A percentile compares a stretch with the other conserved stretches of the same genome.
Conservation (phyloP, 345 rosid genomes). For the Gossypium herbaceum region DNA sequence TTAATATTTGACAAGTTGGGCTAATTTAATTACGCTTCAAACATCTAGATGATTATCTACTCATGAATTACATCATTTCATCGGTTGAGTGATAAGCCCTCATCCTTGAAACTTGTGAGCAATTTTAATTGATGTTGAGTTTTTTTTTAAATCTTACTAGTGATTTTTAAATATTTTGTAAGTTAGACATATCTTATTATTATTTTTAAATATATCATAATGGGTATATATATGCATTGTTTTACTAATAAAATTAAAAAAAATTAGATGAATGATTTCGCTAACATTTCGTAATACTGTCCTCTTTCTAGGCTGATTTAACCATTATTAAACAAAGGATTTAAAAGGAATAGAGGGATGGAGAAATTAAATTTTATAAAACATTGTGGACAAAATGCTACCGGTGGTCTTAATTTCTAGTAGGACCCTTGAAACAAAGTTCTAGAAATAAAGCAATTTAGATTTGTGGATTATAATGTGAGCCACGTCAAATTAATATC, state of each 20-base stretch:
- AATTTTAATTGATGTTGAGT: neutral
- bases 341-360: neutral
- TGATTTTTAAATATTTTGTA: too few species aligned
- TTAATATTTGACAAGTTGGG: neutral
- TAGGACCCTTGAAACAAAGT: neutral
- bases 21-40: slow-evolving; percentile 5
- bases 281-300: neutral
- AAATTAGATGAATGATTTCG: neutral
- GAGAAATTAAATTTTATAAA: neutral
- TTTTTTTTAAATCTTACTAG: too few species aligned
- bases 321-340: neutral
- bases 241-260: neutral
- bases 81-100: neutral
- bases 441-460: neutral
- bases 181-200: neutral
- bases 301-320: neutral
- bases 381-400: neutral
- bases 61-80: neutral
- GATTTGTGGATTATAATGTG: slow-evolving; percentile 6
- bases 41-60: neutral
- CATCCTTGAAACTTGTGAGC: neutral
- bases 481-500: neutral
- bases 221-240: neutral
- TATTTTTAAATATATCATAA: neutral
- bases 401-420: neutral